These are phyloP conservation scores for Hanseniaspora meyeri DNA, from an alignment of 805 yeast genomes.

Conservation along the genomic window DNA sequence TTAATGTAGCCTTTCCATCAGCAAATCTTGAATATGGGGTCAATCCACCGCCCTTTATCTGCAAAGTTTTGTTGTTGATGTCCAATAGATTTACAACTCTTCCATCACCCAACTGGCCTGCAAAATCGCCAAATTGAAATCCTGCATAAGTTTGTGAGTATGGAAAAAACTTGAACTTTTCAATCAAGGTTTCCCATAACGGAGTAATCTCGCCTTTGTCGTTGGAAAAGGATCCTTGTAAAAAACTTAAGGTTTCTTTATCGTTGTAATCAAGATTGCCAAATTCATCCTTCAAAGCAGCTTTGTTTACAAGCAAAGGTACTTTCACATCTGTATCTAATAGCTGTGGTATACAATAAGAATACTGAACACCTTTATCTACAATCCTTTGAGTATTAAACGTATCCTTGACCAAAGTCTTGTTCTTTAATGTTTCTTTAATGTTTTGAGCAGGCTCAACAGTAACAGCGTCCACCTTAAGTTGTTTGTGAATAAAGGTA, in stretches of 20 bases:
- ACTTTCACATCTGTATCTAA: slow-evolving; percentile 37
- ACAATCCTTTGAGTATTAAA: slow-evolving; percentile 40
- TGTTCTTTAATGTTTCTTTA: slow-evolving; percentile 12
- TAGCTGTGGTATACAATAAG: slow-evolving; percentile 58
- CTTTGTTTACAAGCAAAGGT: slow-evolving; percentile 43
- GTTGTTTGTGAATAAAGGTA: slow-evolving; percentile 13
- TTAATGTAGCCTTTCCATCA: slow-evolving; percentile 85
- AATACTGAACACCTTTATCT: slow-evolving; percentile 50
- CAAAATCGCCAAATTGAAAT: slow-evolving; percentile 90
- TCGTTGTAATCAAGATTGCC: not conserved
- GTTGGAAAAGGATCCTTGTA: slow-evolving; percentile 33
- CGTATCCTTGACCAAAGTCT: slow-evolving; percentile 18
- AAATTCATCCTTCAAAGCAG: slow-evolving; percentile 40
- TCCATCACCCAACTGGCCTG: slow-evolving; percentile 96
- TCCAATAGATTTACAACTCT: slow-evolving; percentile 76
- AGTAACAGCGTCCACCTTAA: slow-evolving; percentile 20
- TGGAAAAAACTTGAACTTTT: slow-evolving; percentile 44
- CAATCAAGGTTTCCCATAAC: slow-evolving; percentile 31
- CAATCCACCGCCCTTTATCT: slow-evolving; percentile 81
- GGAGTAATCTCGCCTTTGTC: slow-evolving; percentile 55
- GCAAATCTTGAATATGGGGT: slow-evolving; percentile 93
- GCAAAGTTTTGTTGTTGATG: slow-evolving; percentile 36
- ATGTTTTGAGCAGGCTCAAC: not conserved
- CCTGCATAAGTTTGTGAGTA: slow-evolving; percentile 92
- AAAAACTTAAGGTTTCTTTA: slow-evolving; percentile 23